phyloP scores from a whole-genome alignment of 192 early-diverging fungal genomes.

The Gonapodya sp. region DNA sequence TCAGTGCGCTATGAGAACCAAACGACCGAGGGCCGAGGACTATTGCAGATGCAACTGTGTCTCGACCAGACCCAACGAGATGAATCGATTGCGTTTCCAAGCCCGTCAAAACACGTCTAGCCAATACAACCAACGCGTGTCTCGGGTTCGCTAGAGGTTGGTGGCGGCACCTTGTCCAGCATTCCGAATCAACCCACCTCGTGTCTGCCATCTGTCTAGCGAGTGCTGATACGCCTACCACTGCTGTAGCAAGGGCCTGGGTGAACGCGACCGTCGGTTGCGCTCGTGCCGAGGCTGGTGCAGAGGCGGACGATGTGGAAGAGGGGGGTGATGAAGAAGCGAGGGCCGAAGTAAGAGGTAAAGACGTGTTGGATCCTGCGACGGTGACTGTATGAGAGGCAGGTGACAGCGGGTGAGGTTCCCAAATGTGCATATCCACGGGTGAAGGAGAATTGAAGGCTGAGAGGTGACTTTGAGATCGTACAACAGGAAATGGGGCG shows the following conservation, averaged over 20 bases:
- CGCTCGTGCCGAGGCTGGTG: not conserved
- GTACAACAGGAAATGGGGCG: too few species aligned
- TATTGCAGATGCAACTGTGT: too few species aligned
- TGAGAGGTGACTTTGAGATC: not conserved
- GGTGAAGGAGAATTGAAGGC: not conserved
- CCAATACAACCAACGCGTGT: too few species aligned
- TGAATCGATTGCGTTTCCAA: too few species aligned
- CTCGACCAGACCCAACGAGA: too few species aligned
- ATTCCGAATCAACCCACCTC: too few species aligned
- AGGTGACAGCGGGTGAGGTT: not conserved
- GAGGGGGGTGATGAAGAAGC: not conserved
- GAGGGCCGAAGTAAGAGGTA: not conserved
- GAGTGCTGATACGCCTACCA: not conserved
- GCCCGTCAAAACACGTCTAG: too few species aligned
- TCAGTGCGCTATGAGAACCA: too few species aligned
- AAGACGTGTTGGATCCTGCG: not conserved
- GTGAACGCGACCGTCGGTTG: not conserved
- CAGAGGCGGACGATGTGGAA: not conserved
- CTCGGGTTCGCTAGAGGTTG: too few species aligned
- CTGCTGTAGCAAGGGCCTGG: not conserved
- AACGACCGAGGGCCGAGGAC: too few species aligned
- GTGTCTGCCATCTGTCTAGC: too few species aligned
- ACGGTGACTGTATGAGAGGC: not conserved
- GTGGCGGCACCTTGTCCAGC: too few species aligned
- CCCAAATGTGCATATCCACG: not conserved